Percentiles rank a stretch among this genome's conserved stretches.
phyloP scores from a whole-genome alignment of 2,329 filamentous ascomycete species.

The Davidsoniella australis region DNA sequence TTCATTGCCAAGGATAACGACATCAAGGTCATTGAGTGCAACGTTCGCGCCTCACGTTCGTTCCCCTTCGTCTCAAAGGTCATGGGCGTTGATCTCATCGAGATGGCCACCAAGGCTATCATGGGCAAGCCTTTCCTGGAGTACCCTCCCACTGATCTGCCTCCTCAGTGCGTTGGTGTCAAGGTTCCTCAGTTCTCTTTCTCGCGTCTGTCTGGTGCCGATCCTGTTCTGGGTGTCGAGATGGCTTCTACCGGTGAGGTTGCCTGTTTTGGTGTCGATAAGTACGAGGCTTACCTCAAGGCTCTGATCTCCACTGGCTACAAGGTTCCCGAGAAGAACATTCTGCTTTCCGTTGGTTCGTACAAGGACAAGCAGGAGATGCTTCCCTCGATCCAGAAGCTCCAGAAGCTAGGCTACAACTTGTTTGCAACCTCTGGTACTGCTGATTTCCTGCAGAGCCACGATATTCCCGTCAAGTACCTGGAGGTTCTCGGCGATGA shows the following conservation, averaged over 20 bases:
- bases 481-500: constrained; percentile 70
- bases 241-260: constrained; percentile 99
- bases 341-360: constrained; percentile 85
- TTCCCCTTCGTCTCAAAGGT: constrained; percentile 98
- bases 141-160: constrained; percentile 63
- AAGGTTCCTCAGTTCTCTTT: constrained; percentile 99
- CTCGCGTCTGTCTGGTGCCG: constrained; percentile 86
- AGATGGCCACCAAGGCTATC: constrained; percentile 97
- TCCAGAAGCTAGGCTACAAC: constrained; percentile 84
- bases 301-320: constrained; percentile 91
- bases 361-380: constrained; percentile 98
- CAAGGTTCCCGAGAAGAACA: constrained; percentile 87
- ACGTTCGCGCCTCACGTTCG: constrained; percentile 86
- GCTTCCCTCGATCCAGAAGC: constrained; percentile 77
- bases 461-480: constrained; percentile 83
- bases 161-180: constrained; percentile 74
- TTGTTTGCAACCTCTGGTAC: constrained; percentile 93
- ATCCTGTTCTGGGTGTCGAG: constrained; percentile 91
- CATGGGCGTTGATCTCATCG: constrained; percentile 93
- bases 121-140: constrained; percentile 65
- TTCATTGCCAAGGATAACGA: constrained; percentile 99
- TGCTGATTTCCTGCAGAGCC: constrained; percentile 87
- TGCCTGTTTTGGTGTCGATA: constrained; percentile 85
- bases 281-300: constrained; percentile 96
- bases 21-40: constrained; percentile 99